These are phyloP conservation scores for Pestalotiopsis sp. DNA, from an alignment of 2,329 filamentous ascomycete species.

Conservation along the genomic window DNA sequence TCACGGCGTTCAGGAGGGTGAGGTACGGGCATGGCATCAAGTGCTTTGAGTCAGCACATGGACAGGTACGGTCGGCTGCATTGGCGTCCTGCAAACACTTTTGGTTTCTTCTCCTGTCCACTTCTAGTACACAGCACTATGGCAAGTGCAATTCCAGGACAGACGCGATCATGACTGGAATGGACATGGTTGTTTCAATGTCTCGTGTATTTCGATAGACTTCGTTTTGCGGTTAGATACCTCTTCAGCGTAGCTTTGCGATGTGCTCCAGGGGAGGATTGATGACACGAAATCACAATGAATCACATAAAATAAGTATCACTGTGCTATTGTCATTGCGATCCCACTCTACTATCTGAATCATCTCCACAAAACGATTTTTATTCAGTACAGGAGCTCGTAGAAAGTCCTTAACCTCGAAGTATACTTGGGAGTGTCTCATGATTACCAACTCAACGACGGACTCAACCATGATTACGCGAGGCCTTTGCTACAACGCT, in stretches of 20 bases:
- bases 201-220: constrained; percentile 1
- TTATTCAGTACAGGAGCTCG: no score
- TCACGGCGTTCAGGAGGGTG: not conserved
- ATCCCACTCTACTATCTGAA: no score
- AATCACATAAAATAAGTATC: no score
- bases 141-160: not conserved
- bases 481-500: no score
- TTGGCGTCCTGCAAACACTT: not conserved
- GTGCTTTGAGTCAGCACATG: not conserved
- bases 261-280: not conserved
- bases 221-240: constrained; percentile 27
- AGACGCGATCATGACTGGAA: not conserved
- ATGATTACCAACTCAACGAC: no score
- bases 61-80: not conserved
- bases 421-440: no score
- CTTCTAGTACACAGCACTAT: not conserved
- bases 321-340: no score
- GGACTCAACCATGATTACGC: no score
- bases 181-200: not conserved
- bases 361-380: no score
- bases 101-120: not conserved
- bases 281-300: no score
- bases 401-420: no score
- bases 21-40: constrained; percentile 6
- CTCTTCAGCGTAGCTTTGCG: constrained; percentile 19